Percentiles rank a stretch among this genome's conserved stretches.
Conservation (phyloP, 225 moss, liverwort and hornwort species). For the Ulota crispa region DNA sequence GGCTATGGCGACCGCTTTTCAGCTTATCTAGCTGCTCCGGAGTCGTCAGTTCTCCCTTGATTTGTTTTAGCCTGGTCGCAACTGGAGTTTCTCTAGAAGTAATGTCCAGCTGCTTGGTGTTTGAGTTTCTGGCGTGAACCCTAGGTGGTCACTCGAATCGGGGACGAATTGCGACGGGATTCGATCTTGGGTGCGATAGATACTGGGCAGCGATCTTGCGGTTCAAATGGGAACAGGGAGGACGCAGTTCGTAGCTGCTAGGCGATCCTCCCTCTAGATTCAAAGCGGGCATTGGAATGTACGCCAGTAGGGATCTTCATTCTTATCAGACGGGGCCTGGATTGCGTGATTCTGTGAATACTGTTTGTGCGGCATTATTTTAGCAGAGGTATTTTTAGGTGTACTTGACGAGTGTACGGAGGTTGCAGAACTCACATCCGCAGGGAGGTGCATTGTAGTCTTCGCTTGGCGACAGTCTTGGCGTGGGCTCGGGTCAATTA, state of each 20-base stretch:
- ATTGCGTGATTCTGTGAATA: background rate
- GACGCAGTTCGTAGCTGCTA: background rate
- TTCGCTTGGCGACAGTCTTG: background rate
- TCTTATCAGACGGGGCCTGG: background rate
- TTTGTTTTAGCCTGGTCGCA: background rate
- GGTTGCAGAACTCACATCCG: background rate
- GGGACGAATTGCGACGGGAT: background rate
- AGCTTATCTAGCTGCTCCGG: background rate
- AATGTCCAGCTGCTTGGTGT: background rate
- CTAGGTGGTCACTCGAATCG: slow-evolving; percentile 10
- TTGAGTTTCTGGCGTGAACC: slow-evolving; percentile 5
- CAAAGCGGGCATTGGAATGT: background rate
- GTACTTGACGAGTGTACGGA: background rate
- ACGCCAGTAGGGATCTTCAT: background rate
- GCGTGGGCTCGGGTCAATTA: slow-evolving; percentile 3
- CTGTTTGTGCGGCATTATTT: background rate
- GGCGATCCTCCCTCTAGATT: background rate
- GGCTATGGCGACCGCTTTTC: slow-evolving; percentile 16
- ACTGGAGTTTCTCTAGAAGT: background rate
- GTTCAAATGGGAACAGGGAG: background rate
- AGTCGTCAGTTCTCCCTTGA: background rate
- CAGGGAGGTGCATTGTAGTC: background rate
- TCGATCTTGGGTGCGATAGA: background rate
- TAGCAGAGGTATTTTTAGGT: background rate
- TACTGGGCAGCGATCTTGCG: slow-evolving; percentile 3